phyloP scores from a whole-genome alignment of 2,329 filamentous ascomycete species.

The Cladorrhinum sp. region DNA sequence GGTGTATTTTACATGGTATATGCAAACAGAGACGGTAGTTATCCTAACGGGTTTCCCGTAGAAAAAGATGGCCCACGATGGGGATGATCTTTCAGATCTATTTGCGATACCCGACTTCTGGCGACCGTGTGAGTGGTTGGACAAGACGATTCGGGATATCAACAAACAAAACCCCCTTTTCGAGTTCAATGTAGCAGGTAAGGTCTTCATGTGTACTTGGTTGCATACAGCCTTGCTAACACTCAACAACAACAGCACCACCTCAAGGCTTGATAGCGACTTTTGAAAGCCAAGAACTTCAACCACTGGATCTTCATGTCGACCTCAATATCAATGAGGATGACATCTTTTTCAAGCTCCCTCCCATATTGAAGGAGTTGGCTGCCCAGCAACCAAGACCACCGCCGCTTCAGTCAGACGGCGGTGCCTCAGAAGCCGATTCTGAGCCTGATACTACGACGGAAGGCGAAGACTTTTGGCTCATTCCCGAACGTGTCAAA shows the following conservation, averaged over 20 bases:
- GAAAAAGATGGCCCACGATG: conserved; percentile 24
- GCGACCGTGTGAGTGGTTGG: conserved; percentile 51
- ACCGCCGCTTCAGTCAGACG: neutral
- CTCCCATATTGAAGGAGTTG: conserved; percentile 29
- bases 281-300: neutral
- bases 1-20: too few species aligned
- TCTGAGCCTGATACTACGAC: neutral
- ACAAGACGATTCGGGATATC: conserved; percentile 27
- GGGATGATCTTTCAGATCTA: conserved; percentile 49
- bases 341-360: conserved; percentile 45
- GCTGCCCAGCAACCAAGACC: conserved; percentile 8
- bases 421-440: conserved; percentile 6
- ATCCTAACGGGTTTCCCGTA: neutral
- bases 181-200: conserved; percentile 37
- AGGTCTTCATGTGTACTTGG: neutral
- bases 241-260: neutral
- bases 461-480: conserved; percentile 47
- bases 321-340: conserved; percentile 6
- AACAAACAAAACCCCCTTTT: conserved; percentile 42
- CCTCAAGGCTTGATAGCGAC: neutral
- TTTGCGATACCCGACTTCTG: conserved; percentile 64
- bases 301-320: neutral
- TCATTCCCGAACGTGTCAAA: conserved; percentile 36
- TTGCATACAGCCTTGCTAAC: neutral
- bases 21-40: neutral